These are phyloP conservation scores for Solanum sitiens DNA, from an alignment of 257 asterid species.

Conservation along the genomic window DNA sequence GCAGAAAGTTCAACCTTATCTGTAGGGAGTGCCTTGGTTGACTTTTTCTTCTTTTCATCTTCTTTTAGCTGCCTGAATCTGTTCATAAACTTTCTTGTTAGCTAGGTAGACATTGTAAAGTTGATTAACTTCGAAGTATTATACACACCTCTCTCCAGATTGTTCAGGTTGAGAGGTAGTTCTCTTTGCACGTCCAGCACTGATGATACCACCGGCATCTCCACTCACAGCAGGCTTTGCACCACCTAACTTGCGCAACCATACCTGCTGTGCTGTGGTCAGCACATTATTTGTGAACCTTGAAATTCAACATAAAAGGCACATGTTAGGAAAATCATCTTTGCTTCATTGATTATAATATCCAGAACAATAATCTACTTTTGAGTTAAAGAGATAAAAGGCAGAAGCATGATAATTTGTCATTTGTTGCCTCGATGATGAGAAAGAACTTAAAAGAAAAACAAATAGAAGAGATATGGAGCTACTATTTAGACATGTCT, in stretches of 20 bases:
- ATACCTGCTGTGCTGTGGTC: constrained; percentile 96
- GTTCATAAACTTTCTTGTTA: constrained; percentile 14
- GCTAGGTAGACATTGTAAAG: constrained; percentile 3
- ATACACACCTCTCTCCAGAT: constrained; percentile 75
- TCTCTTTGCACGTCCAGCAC: constrained; percentile 95
- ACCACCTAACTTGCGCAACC: constrained; percentile 95
- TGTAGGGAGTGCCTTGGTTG: constrained; percentile 36
- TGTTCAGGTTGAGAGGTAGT: constrained; percentile 42
- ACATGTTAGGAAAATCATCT: background rate
- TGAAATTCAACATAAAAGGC: background rate
- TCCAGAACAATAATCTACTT: background rate
- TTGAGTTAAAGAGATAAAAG: background rate
- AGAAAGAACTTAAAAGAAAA: background rate
- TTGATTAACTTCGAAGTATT: background rate
- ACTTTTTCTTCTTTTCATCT: constrained; percentile 49
- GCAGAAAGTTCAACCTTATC: constrained; percentile 35
- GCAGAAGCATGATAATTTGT: background rate
- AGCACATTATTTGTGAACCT: constrained; percentile 95
- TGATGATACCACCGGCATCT: constrained; percentile 88
- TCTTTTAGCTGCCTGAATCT: constrained; percentile 88
- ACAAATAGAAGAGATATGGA: background rate
- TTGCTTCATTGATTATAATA: background rate
- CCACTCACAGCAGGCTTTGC: constrained; percentile 80
- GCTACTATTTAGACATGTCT: background rate
- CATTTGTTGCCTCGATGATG: background rate